phyloP scores from a whole-genome alignment of 495 filamentous ascomycete genomes.

The Xylaria curta region DNA sequence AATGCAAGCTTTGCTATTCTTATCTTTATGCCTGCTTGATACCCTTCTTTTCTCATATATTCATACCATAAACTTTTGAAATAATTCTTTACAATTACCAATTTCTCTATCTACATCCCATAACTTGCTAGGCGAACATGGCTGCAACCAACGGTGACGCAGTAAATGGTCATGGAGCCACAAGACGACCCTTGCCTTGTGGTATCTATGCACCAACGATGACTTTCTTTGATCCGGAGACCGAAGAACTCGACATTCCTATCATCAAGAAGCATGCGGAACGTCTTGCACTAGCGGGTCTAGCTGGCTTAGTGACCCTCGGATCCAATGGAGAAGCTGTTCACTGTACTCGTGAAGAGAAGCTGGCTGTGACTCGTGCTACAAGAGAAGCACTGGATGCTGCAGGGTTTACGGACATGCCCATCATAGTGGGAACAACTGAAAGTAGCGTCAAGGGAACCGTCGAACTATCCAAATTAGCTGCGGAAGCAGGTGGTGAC shows the following conservation, averaged over 20 bases:
- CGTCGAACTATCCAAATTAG: constrained; percentile 73
- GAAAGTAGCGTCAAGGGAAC: constrained; percentile 81
- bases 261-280: constrained; percentile 80
- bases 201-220: constrained; percentile 91
- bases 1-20: not conserved
- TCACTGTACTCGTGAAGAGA: constrained; percentile 78
- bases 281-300: constrained; percentile 79
- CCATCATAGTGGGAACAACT: constrained; percentile 80
- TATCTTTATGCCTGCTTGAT: not conserved
- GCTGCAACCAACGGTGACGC: constrained; percentile 7
- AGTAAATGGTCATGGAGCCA: constrained; percentile 29
- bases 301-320: constrained; percentile 86
- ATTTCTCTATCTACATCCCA: not conserved
- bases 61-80: not conserved
- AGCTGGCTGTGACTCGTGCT: constrained; percentile 74
- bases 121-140: not conserved
- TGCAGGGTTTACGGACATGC: constrained; percentile 75
- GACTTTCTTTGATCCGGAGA: constrained; percentile 84
- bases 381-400: constrained; percentile 84
- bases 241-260: constrained; percentile 82
- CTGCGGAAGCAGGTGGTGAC: constrained; percentile 74
- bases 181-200: constrained; percentile 71
- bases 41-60: not conserved
- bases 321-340: constrained; percentile 91
- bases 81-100: not conserved